Base-by-base conservation (phyloP, 306 rosid genomes). In the Castanospermum australe region DNA sequence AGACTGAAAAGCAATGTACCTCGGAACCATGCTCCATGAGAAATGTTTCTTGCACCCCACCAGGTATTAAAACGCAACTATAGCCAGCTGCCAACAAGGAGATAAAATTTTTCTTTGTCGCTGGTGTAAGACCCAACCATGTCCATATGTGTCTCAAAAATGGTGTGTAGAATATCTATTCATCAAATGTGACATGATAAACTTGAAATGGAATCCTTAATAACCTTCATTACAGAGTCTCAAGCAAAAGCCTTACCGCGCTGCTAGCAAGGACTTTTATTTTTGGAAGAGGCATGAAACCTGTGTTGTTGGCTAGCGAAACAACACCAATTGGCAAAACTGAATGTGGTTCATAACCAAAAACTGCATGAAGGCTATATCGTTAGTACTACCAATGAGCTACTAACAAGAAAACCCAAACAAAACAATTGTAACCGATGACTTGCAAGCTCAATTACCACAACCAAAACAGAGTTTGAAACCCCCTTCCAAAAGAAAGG, bases 91-190 rank as follows among this genome's bases (percentile, higher is more conserved):
- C 79, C 63, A 93, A 82, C 73, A 79, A 76, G 84, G 97, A 88
- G 73, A 66, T 32, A 39, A 93, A 95, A 41, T 89, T 95, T 56
- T 85, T 87, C 92, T 6, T 95, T 44, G 96, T 39, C 11, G 89
- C 99, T 6, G 98, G 62, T 6, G 93, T 32, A 41, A 95, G 92
- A 77, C 99, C 99, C 89, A 92, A 67, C 99, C 99, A 95, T 55
- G 98, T 93, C 98, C 99, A 93, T 82, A 93, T 85, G 76, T 95
- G 99, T 82, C 99, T 90, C 88, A 95, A 65, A 81, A 95, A 91
- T 10, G 99, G 99, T 30, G 99, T 90, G 56, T 89, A 91, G 77
- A 95, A 95, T 80, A 95, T 84, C 99, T 95, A 77, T 63, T 22
- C 41, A 65, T 56, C 66, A 77, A 61, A 82, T 36, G 66, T 45